Conservation (phyloP, 108 stramenopile species). For the Licmophora abbreviata region DNA sequence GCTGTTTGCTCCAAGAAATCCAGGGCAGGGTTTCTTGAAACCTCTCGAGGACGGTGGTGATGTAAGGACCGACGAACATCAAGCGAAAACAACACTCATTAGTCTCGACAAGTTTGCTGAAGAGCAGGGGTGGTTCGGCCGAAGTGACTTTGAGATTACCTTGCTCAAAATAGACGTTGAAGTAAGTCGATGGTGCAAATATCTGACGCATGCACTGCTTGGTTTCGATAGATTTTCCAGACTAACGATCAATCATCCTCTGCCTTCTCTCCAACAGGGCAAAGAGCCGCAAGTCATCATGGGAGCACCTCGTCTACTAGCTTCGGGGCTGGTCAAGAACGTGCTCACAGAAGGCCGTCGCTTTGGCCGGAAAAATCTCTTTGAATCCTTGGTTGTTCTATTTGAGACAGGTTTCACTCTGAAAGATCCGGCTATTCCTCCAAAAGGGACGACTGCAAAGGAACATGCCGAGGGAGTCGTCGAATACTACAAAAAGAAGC, state of each 20-base stretch:
- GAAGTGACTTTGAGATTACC: conserved; percentile 10
- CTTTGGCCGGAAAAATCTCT: not conserved
- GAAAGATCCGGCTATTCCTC: not conserved
- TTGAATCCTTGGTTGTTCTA: not conserved
- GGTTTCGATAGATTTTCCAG: too few species aligned
- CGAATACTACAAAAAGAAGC: not conserved
- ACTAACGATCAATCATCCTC: too few species aligned
- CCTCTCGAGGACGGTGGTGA: conserved; percentile 4
- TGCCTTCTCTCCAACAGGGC: too few species aligned
- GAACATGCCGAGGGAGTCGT: not conserved
- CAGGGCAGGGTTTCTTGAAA: conserved; percentile 25
- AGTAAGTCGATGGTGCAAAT: too few species aligned
- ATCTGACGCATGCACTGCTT: too few species aligned
- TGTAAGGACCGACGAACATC: not conserved
- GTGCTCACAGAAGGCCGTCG: conserved; percentile 20
- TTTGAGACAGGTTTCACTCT: conserved; percentile 4
- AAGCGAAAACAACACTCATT: conserved; percentile 4
- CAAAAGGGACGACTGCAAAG: not conserved
- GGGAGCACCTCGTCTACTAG: conserved; percentile 24
- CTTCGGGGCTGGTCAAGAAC: conserved; percentile 15
- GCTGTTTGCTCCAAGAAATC: conserved; percentile 19
- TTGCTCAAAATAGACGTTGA: conserved; percentile 42
- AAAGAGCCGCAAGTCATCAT: conserved; percentile 17
- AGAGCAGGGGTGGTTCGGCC: conserved; percentile 19
- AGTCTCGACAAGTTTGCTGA: conserved; percentile 34